Percentiles rank a stretch among this genome's conserved stretches.
phyloP scores from a whole-genome alignment of 2,329 filamentous ascomycete species.

The Apiospora kogelbergensis region DNA sequence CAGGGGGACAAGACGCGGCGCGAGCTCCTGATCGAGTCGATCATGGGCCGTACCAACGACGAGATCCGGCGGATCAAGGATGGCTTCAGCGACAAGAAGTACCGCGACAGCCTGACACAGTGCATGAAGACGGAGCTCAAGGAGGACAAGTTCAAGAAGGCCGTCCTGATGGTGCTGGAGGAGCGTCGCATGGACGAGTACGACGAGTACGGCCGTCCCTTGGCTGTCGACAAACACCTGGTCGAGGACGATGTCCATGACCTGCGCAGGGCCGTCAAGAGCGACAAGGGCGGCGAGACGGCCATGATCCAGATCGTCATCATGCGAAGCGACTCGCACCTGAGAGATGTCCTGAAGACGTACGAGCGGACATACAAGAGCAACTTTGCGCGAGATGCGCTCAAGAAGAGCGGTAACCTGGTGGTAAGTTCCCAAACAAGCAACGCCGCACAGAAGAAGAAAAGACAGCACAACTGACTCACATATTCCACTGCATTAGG shows the following conservation, averaged over 20 bases:
- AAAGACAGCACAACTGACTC: constrained; percentile 6
- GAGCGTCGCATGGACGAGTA: constrained; percentile 81
- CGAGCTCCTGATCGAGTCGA: constrained; percentile 86
- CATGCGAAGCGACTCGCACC: constrained; percentile 74
- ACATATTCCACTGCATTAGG: constrained; percentile 52
- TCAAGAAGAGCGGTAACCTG: constrained; percentile 86
- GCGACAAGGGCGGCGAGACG: constrained; percentile 80
- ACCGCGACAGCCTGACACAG: constrained; percentile 73
- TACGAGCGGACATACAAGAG: constrained; percentile 73
- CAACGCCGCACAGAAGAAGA: no score
- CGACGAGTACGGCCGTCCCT: constrained; percentile 60
- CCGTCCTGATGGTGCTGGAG: constrained; percentile 80
- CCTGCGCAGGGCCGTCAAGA: constrained; percentile 66
- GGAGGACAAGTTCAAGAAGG: constrained; percentile 93
- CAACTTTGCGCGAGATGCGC: constrained; percentile 86
- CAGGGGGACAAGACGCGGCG: constrained; percentile 81
- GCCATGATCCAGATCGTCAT: constrained; percentile 86
- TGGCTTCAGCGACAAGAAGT: constrained; percentile 88
- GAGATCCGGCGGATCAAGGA: constrained; percentile 87
- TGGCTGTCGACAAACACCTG: constrained; percentile 58
- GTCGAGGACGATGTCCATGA: constrained; percentile 72
- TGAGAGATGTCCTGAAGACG: constrained; percentile 73
- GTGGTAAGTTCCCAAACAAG: constrained; percentile 64
- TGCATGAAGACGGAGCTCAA: constrained; percentile 94
- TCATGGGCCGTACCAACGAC: constrained; percentile 88